phyloP scores from a whole-genome alignment of 148 eudicot species.

The Heliosperma pusillum region DNA sequence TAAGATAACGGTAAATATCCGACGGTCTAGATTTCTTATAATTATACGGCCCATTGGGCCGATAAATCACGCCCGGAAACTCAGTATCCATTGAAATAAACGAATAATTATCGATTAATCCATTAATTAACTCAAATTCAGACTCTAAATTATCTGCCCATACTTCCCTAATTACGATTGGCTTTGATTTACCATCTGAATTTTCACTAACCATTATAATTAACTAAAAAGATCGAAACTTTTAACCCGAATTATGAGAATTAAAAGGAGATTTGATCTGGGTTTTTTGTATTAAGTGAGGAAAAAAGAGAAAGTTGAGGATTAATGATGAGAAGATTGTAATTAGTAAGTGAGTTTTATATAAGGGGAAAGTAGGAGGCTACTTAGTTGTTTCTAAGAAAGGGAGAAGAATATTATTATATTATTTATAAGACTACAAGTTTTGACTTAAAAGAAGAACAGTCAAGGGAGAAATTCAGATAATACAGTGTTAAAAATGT shows the following conservation, averaged over 20 bases:
- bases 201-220: conserved; percentile 1
- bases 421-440: not conserved
- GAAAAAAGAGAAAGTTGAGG: not conserved
- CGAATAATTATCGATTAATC: conserved; percentile 38
- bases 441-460: too few species aligned
- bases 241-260: not conserved
- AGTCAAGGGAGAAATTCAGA: too few species aligned
- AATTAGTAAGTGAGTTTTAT: too few species aligned
- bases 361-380: not conserved
- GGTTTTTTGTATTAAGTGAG: too few species aligned
- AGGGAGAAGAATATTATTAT: conserved; percentile 11
- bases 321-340: not conserved
- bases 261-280: not conserved
- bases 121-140: conserved; percentile 42
- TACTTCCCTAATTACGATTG: conserved; percentile 47
- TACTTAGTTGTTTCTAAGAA: conserved; percentile 23
- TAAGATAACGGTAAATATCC: conserved; percentile 43
- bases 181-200: not conserved
- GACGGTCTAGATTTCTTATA: conserved; percentile 18
- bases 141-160: conserved; percentile 43
- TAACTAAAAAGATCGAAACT: not conserved
- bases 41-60: conserved; percentile 7
- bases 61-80: conserved; percentile 55
- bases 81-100: conserved; percentile 68
- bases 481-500: conserved; percentile 10